Evolutionary conservation across 768 basidiomycete species (phyloP).

Genomic region (Auricularia cornea): DNA sequence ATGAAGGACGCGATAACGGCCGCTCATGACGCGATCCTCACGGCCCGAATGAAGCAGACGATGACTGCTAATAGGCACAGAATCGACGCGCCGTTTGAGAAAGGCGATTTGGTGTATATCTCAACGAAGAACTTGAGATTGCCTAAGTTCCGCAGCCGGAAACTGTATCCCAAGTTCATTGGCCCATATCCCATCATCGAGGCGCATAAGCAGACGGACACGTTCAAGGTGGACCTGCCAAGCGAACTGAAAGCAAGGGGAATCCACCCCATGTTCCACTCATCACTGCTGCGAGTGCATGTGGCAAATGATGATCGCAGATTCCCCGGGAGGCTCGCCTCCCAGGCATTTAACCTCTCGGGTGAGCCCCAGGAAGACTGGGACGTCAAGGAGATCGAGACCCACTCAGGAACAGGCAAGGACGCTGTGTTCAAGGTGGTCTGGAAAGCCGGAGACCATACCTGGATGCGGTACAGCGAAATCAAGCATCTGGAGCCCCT

Average conservation of each 20-base stretch:
- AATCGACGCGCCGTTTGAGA: constrained; percentile 8
- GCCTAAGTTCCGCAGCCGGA: constrained; percentile 19
- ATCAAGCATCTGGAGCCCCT: constrained; percentile 10
- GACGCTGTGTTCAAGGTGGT: constrained; percentile 14
- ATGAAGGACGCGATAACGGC: constrained; percentile 22
- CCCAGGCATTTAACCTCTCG: not conserved
- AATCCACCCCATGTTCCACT: constrained; percentile 12
- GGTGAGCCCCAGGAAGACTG: not conserved
- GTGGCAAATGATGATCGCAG: constrained; percentile 18
- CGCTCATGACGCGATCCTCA: constrained; percentile 26
- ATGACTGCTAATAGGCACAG: constrained; percentile 18
- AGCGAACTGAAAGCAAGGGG: constrained; percentile 8
- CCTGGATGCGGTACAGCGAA: constrained; percentile 13
- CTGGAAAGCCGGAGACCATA: constrained; percentile 17
- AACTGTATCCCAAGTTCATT: constrained; percentile 20
- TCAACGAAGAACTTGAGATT: constrained; percentile 20
- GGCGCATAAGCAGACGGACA: not conserved
- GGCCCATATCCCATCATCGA: constrained; percentile 16
- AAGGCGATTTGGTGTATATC: constrained; percentile 22
- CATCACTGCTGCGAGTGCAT: constrained; percentile 13
- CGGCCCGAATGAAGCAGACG: constrained; percentile 25
- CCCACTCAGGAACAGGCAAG: constrained; percentile 10
- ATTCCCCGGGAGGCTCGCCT: constrained; percentile 15
- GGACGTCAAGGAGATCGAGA: not conserved
- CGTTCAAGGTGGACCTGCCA: constrained; percentile 8